Evolutionary conservation across 192 early-diverging fungal species (phyloP), one percentile per base, ranked within the genome.

Genomic region (Linnemannia hyalina): DNA sequence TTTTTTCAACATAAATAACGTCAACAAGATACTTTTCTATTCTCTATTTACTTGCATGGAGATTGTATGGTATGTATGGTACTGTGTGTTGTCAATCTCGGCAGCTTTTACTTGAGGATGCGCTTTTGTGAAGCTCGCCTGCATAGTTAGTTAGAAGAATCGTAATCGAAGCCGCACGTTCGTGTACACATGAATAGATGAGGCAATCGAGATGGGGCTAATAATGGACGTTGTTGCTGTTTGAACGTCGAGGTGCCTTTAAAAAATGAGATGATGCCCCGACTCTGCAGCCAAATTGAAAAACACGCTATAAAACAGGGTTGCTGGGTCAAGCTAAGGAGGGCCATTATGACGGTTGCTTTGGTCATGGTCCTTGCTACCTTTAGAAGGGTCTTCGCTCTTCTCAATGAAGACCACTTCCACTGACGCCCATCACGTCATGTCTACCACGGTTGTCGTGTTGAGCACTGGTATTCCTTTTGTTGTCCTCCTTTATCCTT

Each of bases 1-100:
- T 46, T 44, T 63, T 68, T 32, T 26, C 38, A 44, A 74, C 29
- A 74, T 46, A 74, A 74, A 74, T 32, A 74, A 49, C 29, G 46
- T 49, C 13, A 13, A 49, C 15, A 6, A 42, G 29, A 46, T 42
- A 47, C 46, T 54, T 29, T 29, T 26, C 6, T 42, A 71, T 71
- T 42, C 32, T 41, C 23, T 20, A 72, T 44, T 11, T 40, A 2
- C 26, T 23, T 44, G 23, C 38, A 26, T 71, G 9, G 44, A 15
- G 44, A 46, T 23, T 60, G 29, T 65, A 4, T 65, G 60, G 29
- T 3, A 3, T 65, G 60, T 65, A 9, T 60, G 5, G 11, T 32
- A 29, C 15, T 65, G 60, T 65, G 13, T 26, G 49, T 20, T 52
- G 49, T 52, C 16, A 5, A 20, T 18, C 49, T 52, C 18, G 20